phyloP scores from a whole-genome alignment of 2,329 filamentous ascomycete genomes.

The Sclerotinia trifoliorum region DNA sequence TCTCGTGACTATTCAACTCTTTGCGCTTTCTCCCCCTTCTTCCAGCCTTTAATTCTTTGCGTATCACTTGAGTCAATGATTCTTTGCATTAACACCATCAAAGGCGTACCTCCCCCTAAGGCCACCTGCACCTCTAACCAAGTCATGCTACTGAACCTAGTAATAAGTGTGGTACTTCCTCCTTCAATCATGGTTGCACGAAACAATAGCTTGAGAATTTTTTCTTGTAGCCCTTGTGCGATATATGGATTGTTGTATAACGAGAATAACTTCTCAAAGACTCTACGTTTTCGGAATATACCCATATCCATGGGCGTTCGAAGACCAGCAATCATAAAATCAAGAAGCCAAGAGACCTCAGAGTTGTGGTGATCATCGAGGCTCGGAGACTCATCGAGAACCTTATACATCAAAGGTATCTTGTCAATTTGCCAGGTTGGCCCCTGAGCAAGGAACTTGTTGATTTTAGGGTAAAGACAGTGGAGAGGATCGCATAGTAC shows the following conservation, averaged over 20 bases:
- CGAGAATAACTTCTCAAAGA: constrained; percentile 74
- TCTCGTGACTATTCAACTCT: constrained; percentile 32
- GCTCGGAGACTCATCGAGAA: constrained; percentile 64
- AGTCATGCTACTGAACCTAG: constrained; percentile 68
- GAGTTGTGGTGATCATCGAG: constrained; percentile 71
- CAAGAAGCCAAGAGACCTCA: constrained; percentile 73
- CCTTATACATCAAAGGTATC: constrained; percentile 66
- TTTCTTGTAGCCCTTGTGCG: constrained; percentile 51
- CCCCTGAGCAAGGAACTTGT: constrained; percentile 74
- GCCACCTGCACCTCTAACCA: constrained; percentile 68
- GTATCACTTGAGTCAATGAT: constrained; percentile 66
- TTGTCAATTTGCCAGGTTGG: constrained; percentile 74
- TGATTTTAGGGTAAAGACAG: constrained; percentile 81
- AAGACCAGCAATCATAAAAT: constrained; percentile 68
- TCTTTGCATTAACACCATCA: constrained; percentile 55
- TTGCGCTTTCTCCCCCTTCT: constrained; percentile 42
- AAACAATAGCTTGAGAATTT: constrained; percentile 61
- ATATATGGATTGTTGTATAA: constrained; percentile 68
- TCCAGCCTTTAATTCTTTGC: constrained; percentile 66
- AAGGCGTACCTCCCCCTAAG: constrained; percentile 47
- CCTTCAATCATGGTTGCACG: constrained; percentile 65
- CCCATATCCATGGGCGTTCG: constrained; percentile 58
- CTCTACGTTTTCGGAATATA: constrained; percentile 58
- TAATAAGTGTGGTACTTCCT: constrained; percentile 78
- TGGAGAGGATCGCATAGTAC: constrained; percentile 77